Evolutionary conservation across 257 asterid genomes (phyloP).

Genomic region (Plantago ovata): DNA sequence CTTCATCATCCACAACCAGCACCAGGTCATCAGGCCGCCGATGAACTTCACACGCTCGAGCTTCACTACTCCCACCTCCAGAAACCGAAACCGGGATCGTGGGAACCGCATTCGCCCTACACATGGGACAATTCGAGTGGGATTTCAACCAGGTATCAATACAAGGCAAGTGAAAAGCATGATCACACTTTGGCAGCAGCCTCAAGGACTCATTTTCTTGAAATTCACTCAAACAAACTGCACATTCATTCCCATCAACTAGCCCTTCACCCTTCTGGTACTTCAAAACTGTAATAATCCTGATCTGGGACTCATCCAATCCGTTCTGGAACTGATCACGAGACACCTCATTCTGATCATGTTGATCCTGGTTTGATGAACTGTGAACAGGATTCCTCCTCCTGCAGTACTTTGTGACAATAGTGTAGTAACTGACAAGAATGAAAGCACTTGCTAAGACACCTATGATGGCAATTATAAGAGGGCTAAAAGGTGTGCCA

Average conservation of each 20-base stretch:
- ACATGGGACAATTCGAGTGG: conserved; percentile 74
- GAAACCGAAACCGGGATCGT: conserved; percentile 21
- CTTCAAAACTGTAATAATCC: conserved; percentile 57
- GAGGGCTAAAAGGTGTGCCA: conserved; percentile 49
- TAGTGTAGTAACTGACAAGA: conserved; percentile 60
- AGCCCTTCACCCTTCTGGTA: conserved; percentile 57
- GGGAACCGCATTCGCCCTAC: conserved; percentile 49
- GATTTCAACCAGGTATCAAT: conserved; percentile 80
- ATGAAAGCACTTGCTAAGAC: conserved; percentile 60
- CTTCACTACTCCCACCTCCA: conserved; percentile 9
- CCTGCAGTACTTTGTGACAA: conserved; percentile 60
- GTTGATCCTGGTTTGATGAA: conserved; percentile 21
- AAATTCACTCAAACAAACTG: conserved; percentile 74
- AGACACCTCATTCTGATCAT: conserved; percentile 23
- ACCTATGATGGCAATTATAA: conserved; percentile 65
- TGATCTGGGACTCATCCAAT: conserved; percentile 54
- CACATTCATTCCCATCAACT: conserved; percentile 76
- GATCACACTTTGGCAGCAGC: conserved; percentile 80
- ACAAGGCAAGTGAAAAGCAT: conserved; percentile 82
- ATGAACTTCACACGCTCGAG: conserved; percentile 38
- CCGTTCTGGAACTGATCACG: conserved; percentile 53
- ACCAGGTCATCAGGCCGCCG: conserved; percentile 41
- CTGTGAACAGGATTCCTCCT: conserved; percentile 21
- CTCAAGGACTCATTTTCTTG: conserved; percentile 62
- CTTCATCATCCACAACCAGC: conserved; percentile 50